Evolutionary conservation across 1,284 basidiomycete genomes (phyloP), one percentile per base, ranked within the genome.

Genomic region (Cutaneotrichosporon arboriforme): DNA sequence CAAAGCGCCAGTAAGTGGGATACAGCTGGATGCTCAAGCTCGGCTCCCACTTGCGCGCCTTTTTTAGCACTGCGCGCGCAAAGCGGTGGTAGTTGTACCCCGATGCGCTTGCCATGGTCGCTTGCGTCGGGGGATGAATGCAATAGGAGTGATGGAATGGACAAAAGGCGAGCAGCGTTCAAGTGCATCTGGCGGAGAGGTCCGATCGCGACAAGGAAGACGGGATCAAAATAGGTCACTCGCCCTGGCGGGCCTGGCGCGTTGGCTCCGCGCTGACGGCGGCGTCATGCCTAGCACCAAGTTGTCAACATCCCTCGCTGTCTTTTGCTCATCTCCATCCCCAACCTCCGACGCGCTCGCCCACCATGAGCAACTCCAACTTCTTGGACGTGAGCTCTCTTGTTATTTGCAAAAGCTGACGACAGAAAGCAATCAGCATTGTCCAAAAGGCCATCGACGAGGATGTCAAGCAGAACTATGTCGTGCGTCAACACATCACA

Each of bases 401-500:
- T 14, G 15, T n/a, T 14, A 17, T n/a, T 18, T 8, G 13, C 9
- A 3, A 23, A 17, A 44, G 48, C 56, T 59, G 35, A 46, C 51
- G 23, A 37, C 66, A 97, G 92, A 87, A 87, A 73, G 94, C 93
- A 34, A 92, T 97, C 68, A 88, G 91, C 68, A 84, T 97, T 59
- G 92, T 97, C 41, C 89, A 94, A 76, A 83, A 84, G 64, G 94
- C 94, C 50, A 97, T 97, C 72, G 92, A 97, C 63, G 88, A 90
- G 65, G 94, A 98, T 78, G 81, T 83, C 62, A 92, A 92, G 73
- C 87, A 90, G 75, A 90, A 97, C 76, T 98, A 97, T 76, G 78
- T 62, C 46, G 68, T 70, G 53, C 18, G 68, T 70, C 23, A 17
- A 15, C 4, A 22, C n/a, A 31, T 5, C 5, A 31, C 26, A 31